These are phyloP conservation scores for Beauveria sp. DNA, from an alignment of 2,329 filamentous ascomycete genomes.

Conservation along the genomic window DNA sequence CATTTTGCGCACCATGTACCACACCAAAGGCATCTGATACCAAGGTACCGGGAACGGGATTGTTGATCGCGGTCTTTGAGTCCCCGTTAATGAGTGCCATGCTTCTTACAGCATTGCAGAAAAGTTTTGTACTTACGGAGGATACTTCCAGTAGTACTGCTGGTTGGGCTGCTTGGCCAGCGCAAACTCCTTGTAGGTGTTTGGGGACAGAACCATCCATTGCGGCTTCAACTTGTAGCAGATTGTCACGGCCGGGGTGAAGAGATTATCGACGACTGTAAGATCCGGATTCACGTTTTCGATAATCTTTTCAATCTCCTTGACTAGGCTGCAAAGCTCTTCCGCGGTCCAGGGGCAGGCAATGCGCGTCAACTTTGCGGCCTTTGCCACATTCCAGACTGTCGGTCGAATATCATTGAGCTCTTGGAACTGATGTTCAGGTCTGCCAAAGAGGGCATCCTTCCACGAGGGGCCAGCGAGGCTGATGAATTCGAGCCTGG, in stretches of 20 bases:
- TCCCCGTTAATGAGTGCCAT: not conserved
- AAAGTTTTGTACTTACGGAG: not conserved
- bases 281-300: constrained; percentile 9
- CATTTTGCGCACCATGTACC: constrained; percentile 6
- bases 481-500: constrained; percentile 3
- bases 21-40: constrained; percentile 4
- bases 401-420: constrained; percentile 3
- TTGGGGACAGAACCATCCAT: constrained; percentile 11
- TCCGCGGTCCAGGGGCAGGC: constrained; percentile 8
- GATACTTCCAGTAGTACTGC: constrained; percentile 10
- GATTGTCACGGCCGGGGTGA: constrained; percentile 11
- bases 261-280: constrained; percentile 11
- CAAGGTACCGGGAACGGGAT: constrained; percentile 1
- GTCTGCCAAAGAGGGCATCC: constrained; percentile 5
- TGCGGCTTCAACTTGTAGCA: constrained; percentile 7
- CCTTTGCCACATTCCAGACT: constrained; percentile 1
- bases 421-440: constrained; percentile 1
- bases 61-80: not conserved
- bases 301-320: constrained; percentile 3
- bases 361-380: constrained; percentile 1
- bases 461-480: not conserved
- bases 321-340: constrained; percentile 5
- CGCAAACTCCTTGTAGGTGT: constrained; percentile 11
- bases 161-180: not conserved
- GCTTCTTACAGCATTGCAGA: not conserved